Evolutionary conservation across 2,329 filamentous ascomycete genomes (phyloP), one percentile per base, ranked within the genome.

Genomic region (Pseudocercospora fijiensis): DNA sequence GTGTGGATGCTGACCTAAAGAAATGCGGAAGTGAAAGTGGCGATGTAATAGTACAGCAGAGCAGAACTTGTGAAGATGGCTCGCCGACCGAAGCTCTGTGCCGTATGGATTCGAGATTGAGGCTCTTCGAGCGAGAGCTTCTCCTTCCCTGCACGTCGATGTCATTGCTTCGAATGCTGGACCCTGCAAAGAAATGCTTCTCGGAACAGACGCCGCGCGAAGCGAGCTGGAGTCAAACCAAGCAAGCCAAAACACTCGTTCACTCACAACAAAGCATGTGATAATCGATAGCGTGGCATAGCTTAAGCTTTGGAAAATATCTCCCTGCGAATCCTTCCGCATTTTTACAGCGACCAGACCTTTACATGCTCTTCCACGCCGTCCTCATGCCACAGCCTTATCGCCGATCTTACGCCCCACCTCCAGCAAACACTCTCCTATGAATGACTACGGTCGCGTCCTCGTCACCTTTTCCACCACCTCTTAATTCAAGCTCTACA

Each of bases 221-320:
- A 49, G 22, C 45, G 45, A 49, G 45, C 45, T 49, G 13, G 45
- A 49, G 45, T 24, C 45, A 49, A 49, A 49, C 10, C 9, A n/a
- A 49, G 18, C 18, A n/a, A 11, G 22, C 22, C 22, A n/a, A 53
- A 53, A 26, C 30, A 41, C 18, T 41, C 33, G 37, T 57, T 57
- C 55, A 57, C 55, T 57, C n/a, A 41, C 55, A 24, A 13, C 10
- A 10, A 53, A 24, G 28, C 55, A 57, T 57, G 55, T 57, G 55
- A 57, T 28, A 27, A 26, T 26, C 18, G 7, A 41, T n/a, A n/a
- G 37, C 37, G 37, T 41, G 37, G 45, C 45, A 22, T 49, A 24
- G 45, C 45, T 26, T 41, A 18, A 41, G 37, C 37, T n/a, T 16
- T 41, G 18, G 37, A 16, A 41, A 18, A 18, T 41, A 51, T n/a